Conservation (phyloP, 768 basidiomycete species). For the Lentinula guzmanii region DNA sequence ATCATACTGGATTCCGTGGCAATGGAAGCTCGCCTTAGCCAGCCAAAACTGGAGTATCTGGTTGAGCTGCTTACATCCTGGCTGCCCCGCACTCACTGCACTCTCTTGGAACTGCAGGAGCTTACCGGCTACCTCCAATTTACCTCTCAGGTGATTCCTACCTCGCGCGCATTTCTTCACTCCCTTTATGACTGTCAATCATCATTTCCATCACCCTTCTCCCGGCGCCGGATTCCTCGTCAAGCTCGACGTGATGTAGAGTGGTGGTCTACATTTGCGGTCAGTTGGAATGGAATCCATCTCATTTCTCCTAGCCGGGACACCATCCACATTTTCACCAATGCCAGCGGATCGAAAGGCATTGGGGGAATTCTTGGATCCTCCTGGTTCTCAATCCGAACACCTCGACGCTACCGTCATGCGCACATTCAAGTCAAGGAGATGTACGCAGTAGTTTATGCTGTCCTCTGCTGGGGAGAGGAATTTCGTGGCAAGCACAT, state of each 20-base stretch:
- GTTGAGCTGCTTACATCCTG: background rate
- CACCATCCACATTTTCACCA: background rate
- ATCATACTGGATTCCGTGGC: constrained; percentile 12
- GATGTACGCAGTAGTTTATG: too few species aligned
- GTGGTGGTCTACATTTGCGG: background rate
- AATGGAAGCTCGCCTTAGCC: constrained; percentile 12
- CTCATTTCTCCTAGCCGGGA: background rate
- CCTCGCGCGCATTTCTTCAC: background rate
- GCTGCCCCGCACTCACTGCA: background rate
- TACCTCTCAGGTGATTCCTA: background rate
- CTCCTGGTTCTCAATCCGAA: background rate
- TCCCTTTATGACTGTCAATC: background rate
- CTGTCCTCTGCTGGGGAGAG: too few species aligned
- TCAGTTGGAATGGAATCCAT: constrained; percentile 6
- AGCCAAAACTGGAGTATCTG: background rate
- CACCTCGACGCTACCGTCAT: background rate
- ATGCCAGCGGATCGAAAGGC: background rate
- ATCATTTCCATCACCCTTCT: background rate
- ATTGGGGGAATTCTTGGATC: background rate
- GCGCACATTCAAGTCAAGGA: background rate
- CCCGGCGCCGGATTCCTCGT: background rate
- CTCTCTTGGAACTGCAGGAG: constrained; percentile 12
- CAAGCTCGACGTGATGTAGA: background rate
- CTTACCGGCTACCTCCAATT: background rate
- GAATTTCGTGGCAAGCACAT: too few species aligned